Evolutionary conservation across 2,329 filamentous ascomycete species (phyloP).

Genomic region (Neopestalotiopsis sp.): DNA sequence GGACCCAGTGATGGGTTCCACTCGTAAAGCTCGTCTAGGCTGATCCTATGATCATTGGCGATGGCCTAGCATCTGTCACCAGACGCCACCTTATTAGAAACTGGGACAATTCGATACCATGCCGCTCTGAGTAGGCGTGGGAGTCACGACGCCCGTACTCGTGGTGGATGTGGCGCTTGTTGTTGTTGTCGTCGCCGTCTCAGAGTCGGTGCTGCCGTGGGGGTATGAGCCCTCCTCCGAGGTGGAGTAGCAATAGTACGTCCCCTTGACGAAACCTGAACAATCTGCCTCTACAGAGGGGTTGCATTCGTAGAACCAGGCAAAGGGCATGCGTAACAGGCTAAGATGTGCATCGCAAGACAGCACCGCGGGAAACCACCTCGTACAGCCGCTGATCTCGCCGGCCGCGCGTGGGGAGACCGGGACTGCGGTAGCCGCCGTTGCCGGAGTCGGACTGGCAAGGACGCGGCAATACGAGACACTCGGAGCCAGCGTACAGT

Average conservation of each 20-base stretch:
- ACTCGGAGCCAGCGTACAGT: too few relatives aligned
- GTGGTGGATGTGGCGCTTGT: background rate
- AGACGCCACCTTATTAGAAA: constrained; percentile 26
- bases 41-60: constrained; percentile 15
- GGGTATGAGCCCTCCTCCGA: background rate
- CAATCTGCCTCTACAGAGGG: background rate
- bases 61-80: constrained; percentile 23
- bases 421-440: too few relatives aligned
- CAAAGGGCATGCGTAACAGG: too few relatives aligned
- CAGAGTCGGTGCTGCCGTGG: background rate
- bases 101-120: constrained; percentile 24
- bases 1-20: constrained; percentile 19
- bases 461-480: too few relatives aligned
- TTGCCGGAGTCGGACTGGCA: too few relatives aligned
- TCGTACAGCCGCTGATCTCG: too few relatives aligned
- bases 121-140: constrained; percentile 22
- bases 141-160: too few relatives aligned
- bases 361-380: too few relatives aligned
- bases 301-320: background rate
- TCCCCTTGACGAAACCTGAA: background rate
- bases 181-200: background rate
- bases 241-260: background rate
- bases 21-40: constrained; percentile 19
- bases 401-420: too few relatives aligned
- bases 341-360: too few relatives aligned